Evolutionary conservation across 2,329 filamentous ascomycete genomes (phyloP).

Genomic region (Ophiostoma montium): DNA sequence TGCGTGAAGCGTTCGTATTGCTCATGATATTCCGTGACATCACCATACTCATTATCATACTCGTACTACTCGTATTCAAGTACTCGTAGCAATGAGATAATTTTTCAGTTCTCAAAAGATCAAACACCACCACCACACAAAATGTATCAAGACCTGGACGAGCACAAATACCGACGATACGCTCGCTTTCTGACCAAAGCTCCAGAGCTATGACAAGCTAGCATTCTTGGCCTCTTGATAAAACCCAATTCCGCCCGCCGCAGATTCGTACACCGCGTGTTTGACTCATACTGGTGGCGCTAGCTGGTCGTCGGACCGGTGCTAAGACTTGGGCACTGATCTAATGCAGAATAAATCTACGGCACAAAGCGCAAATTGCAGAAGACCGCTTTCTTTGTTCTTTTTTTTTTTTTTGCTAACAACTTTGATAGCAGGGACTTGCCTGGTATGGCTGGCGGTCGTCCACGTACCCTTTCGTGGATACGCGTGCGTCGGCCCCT

Average conservation of each 20-base stretch:
- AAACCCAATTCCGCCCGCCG: not conserved
- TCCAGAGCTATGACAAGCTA: not conserved
- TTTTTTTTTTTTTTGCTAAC: not conserved
- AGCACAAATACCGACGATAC: too few species aligned
- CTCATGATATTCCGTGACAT: too few species aligned
- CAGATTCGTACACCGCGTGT: constrained; percentile 1
- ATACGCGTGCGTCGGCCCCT: not conserved
- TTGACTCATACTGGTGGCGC: not conserved
- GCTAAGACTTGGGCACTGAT: not conserved
- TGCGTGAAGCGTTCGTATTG: too few species aligned
- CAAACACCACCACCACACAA: too few species aligned
- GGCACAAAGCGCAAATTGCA: not conserved
- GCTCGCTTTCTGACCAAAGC: too few species aligned
- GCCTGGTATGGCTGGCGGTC: not conserved
- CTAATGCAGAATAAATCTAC: not conserved
- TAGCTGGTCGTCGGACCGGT: not conserved
- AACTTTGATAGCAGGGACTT: not conserved
- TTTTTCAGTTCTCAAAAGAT: too few species aligned
- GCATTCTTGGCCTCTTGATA: not conserved
- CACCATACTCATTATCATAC: too few species aligned
- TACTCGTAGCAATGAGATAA: too few species aligned
- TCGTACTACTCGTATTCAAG: too few species aligned
- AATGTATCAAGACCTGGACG: too few species aligned
- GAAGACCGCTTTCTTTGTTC: not conserved
- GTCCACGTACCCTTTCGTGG: not conserved